These are phyloP conservation scores for Anisodus acutangulus DNA, from an alignment of 257 asterid genomes.

Conservation along the genomic window DNA sequence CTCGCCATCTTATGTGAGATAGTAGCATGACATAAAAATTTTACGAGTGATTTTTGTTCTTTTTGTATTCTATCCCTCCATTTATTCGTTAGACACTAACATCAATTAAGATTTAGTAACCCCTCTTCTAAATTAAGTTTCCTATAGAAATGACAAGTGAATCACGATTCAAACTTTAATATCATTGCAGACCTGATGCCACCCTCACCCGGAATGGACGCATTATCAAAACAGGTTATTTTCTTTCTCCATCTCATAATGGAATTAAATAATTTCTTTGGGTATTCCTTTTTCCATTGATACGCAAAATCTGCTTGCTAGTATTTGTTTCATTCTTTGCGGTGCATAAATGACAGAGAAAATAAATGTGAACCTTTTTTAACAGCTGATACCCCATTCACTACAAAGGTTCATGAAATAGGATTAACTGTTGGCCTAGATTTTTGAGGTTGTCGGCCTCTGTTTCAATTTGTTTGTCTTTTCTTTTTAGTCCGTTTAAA, in stretches of 20 bases:
- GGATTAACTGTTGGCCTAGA: background rate
- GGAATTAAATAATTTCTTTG: background rate
- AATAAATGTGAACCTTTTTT: background rate
- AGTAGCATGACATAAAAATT: background rate
- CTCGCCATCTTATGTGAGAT: background rate
- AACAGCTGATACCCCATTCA: background rate
- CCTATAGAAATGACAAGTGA: background rate
- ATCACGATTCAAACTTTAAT: background rate
- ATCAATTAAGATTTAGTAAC: background rate
- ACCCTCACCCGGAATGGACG: slow-evolving; percentile 18
- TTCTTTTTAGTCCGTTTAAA: too few relatives aligned
- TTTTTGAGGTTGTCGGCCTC: background rate
- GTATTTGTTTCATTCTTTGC: background rate
- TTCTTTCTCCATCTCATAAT: background rate
- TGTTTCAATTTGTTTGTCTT: too few relatives aligned
- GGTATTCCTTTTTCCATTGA: background rate
- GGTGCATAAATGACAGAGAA: background rate
- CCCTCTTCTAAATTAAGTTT: background rate
- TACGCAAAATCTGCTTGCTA: background rate
- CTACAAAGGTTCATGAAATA: background rate
- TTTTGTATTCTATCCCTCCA: background rate
- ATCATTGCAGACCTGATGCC: slow-evolving; percentile 24
- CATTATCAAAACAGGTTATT: slow-evolving; percentile 26
- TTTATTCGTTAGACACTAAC: background rate
- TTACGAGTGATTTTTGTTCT: background rate